A percentile compares a stretch with the other conserved stretches of the same genome.
phyloP scores from a whole-genome alignment of 2,329 filamentous ascomycete species.

The Aspergillus vadensis region DNA sequence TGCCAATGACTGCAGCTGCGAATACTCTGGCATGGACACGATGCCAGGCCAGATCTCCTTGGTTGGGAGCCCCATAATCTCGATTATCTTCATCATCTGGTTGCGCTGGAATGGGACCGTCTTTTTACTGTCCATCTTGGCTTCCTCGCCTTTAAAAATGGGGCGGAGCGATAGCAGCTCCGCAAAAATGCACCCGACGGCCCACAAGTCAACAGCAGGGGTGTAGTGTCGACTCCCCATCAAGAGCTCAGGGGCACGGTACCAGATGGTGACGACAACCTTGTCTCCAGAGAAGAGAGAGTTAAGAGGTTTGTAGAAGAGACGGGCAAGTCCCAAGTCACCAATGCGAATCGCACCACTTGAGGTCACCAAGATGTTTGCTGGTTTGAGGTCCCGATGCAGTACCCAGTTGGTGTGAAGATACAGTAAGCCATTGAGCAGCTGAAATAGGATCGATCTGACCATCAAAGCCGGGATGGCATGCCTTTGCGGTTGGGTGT shows the following conservation, averaged over 20 bases:
- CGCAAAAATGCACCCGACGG: constrained; percentile 95
- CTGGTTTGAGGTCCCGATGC: constrained; percentile 94
- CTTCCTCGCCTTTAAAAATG: constrained; percentile 98
- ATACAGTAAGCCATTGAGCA: constrained; percentile 92
- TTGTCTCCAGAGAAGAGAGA: constrained; percentile 93
- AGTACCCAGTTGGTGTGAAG: constrained; percentile 96
- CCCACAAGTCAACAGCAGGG: constrained; percentile 95
- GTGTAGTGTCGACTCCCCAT: constrained; percentile 95
- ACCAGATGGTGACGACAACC: constrained; percentile 99
- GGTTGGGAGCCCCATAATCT: constrained; percentile 87
- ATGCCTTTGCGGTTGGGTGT: constrained; percentile 84
- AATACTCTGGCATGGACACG: constrained; percentile 81
- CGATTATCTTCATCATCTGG: constrained; percentile 98
- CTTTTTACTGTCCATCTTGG: constrained; percentile 98
- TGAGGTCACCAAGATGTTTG: constrained; percentile 98
- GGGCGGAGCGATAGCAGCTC: constrained; percentile 86
- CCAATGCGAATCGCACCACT: constrained; percentile 90
- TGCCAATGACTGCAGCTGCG: constrained; percentile 62
- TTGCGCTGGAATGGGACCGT: constrained; percentile 96
- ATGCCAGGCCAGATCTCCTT: constrained; percentile 88
- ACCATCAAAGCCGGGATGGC: constrained; percentile 86
- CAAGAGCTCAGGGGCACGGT: constrained; percentile 89
- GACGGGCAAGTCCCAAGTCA: constrained; percentile 84
- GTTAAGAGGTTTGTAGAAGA: constrained; percentile 92
- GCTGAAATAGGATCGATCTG: constrained; percentile 92